These are phyloP conservation scores for Trametes hirsuta DNA, from an alignment of 1,284 basidiomycete genomes.

Conservation along the genomic window DNA sequence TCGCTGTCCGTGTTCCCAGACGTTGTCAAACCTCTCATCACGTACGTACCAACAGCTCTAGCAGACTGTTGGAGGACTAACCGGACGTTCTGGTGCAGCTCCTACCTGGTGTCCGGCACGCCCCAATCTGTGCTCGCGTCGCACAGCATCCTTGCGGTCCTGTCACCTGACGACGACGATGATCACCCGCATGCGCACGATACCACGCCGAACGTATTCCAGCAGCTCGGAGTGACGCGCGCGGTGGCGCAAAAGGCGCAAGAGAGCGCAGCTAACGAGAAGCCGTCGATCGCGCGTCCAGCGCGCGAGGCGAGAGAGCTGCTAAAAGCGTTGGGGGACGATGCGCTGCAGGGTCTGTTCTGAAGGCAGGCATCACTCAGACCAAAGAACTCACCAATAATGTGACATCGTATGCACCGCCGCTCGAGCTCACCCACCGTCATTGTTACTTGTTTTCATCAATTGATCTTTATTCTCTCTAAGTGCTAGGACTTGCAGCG, in stretches of 20 bases:
- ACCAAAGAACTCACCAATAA: conserved; percentile 1
- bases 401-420: not conserved
- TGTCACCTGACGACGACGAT: conserved; percentile 52
- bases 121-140: conserved; percentile 66
- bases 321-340: conserved; percentile 50
- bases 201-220: conserved; percentile 59
- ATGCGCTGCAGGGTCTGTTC: conserved; percentile 26
- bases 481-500: too few relatives aligned
- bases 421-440: too few relatives aligned
- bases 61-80: not conserved
- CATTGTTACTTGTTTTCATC: too few relatives aligned
- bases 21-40: conserved; percentile 68
- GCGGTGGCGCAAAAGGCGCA: conserved; percentile 75
- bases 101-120: conserved; percentile 64
- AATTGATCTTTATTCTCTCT: too few relatives aligned
- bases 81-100: conserved; percentile 35
- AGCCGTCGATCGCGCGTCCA: conserved; percentile 78
- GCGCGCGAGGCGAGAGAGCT: conserved; percentile 85
- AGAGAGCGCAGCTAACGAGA: conserved; percentile 72
- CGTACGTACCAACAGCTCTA: conserved; percentile 47
- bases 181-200: conserved; percentile 33
- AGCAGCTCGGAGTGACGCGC: conserved; percentile 62
- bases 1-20: conserved; percentile 71
- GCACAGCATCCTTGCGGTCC: conserved; percentile 65
- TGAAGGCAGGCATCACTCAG: conserved; percentile 3